Base-by-base conservation (phyloP, 2,329 filamentous ascomycete genomes). In the Epichloe sp. region DNA sequence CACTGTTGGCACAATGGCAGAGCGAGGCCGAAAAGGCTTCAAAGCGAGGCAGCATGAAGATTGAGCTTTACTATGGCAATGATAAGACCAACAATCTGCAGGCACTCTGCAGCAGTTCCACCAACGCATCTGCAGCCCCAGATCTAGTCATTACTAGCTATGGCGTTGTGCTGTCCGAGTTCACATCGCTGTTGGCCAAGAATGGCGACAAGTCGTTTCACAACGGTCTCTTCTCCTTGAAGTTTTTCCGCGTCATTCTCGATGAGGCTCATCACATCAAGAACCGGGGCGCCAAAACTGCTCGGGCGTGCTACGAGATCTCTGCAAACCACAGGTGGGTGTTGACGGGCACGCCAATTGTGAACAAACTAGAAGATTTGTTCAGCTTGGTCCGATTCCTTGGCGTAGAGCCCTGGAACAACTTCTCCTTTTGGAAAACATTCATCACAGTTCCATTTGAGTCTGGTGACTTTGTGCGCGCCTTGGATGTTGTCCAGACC, bases 381-480 rank as follows among this genome's bases (percentile, higher is more conserved):
- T 97, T 96, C 70, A 95, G 88, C 61, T 71, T 98, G 38, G 88
- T 97, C 12, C 82, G 88, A 3, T 98, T 97, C 68, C 72, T 98
- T 11, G 83, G 88, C 52, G 93, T 98, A 4, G 91, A 97, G 64
- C 93, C 93, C 0, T 98, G 93, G 93, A 93, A 86, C 61, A 97
- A 97, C 65, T 98, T 98, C 66, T 95, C 90, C 0, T 98, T 95
- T 69, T 98, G 93, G 93, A 90, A 90, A 64, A 97, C 93, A 0
- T 98, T 98, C 65, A 97, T 98, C 62, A 98, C 93, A 0, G 84
- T 95, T 1, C 93, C 93, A 0, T 98, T 98, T 57, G 93, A 98
- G 65, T 91, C 88, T 0, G 93, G 93, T 58, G 86, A 98, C 56
- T 96, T 95, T 63, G 81, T 96, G 58, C 83, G 90, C 4, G 93